A percentile compares a stretch with the other conserved stretches of the same genome.
These are phyloP conservation scores for Scheffersomyces titani DNA, from an alignment of 1,139 yeast genomes.

Conservation along the genomic window DNA sequence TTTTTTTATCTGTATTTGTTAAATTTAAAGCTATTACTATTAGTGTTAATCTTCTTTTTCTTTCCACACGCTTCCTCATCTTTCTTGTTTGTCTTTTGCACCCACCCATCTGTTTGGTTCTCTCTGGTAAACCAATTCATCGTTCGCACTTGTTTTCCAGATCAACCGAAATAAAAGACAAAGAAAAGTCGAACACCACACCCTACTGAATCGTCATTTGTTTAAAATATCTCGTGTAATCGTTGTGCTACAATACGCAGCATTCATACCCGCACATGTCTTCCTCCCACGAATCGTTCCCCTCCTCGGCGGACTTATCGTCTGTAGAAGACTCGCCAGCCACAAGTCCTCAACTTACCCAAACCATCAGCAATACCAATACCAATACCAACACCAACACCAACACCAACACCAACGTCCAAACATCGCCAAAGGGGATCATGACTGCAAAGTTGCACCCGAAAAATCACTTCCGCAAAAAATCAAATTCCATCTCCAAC, in stretches of 20 bases:
- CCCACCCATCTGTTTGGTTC: neutral
- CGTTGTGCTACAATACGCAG: neutral
- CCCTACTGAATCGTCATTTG: neutral
- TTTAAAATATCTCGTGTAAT: neutral
- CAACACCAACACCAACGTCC: neutral
- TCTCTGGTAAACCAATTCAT: neutral
- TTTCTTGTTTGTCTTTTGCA: neutral
- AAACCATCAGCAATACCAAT: neutral
- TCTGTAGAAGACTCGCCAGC: neutral
- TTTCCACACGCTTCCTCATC: neutral
- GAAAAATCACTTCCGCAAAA: constrained; percentile 6
- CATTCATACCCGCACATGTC: neutral
- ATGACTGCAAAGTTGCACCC: neutral
- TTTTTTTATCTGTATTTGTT: neutral
- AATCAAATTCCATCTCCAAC: constrained; percentile 22
- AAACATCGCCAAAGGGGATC: neutral
- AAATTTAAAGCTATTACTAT: neutral
- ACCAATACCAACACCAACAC: neutral
- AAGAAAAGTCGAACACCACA: neutral
- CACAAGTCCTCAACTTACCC: neutral
- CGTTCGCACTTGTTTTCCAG: neutral
- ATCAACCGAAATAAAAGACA: neutral
- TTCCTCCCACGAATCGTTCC: neutral
- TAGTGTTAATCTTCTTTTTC: neutral
- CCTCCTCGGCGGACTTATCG: neutral